Conservation (phyloP, 2,329 filamentous ascomycete genomes). For the Scedosporium aurantiacum region DNA sequence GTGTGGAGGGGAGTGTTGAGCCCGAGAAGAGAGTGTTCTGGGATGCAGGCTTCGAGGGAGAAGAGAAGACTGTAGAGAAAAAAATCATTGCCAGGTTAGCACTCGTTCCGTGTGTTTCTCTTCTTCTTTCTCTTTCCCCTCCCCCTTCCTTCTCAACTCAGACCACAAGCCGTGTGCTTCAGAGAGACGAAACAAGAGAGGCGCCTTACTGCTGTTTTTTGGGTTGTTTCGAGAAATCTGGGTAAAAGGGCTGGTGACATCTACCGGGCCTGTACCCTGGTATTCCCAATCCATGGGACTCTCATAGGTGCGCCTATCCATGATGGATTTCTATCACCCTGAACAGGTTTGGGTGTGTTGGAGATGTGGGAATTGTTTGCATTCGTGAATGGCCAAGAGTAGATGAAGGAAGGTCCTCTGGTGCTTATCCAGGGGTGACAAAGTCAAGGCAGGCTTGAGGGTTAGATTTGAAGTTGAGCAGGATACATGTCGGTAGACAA, state of each 20-base stretch:
- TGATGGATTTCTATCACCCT: conserved; percentile 15
- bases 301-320: conserved; percentile 47
- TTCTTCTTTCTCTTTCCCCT: no score
- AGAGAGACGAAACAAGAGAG: neutral
- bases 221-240: conserved; percentile 33
- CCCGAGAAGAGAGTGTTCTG: neutral
- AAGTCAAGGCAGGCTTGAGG: no score
- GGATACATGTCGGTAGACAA: neutral
- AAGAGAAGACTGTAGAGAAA: conserved; percentile 2
- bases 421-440: no score
- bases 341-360: neutral
- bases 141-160: no score
- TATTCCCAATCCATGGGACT: conserved; percentile 59
- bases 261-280: conserved; percentile 43
- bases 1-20: neutral
- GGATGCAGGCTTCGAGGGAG: neutral
- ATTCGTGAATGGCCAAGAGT: neutral
- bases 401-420: neutral
- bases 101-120: neutral
- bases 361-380: neutral
- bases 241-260: conserved; percentile 51
- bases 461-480: no score
- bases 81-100: neutral
- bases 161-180: conserved; percentile 12
- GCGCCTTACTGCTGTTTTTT: conserved; percentile 25